Percentiles rank a stretch among this genome's conserved stretches.
phyloP scores from a whole-genome alignment of 2,329 filamentous ascomycete species.

The Tolypocladium album region DNA sequence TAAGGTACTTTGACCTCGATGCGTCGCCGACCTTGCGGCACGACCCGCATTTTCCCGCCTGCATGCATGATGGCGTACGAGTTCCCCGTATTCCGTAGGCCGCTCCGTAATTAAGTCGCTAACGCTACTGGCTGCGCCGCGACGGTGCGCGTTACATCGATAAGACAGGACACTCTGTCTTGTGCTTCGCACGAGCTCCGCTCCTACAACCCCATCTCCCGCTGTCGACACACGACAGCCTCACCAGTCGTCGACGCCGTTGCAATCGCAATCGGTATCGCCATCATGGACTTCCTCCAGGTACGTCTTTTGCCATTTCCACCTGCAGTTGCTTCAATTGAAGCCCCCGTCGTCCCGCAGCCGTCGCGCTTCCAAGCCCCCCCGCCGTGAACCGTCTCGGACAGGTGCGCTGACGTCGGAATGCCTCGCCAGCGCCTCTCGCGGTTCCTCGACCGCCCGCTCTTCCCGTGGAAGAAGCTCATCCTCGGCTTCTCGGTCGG shows the following conservation, averaged over 20 bases:
- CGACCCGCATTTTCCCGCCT: background rate
- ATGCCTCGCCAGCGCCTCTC: conserved; percentile 53
- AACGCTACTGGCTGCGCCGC: background rate
- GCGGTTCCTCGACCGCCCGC: conserved; percentile 75
- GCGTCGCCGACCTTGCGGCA: too few relatives aligned
- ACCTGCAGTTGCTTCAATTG: background rate
- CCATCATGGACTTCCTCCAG: conserved; percentile 37
- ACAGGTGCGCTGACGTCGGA: background rate
- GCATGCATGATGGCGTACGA: background rate
- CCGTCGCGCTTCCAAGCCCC: background rate
- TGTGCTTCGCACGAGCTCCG: background rate
- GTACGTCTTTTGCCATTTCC: conserved; percentile 12
- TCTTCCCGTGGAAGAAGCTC: conserved; percentile 95
- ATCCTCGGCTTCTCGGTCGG: conserved; percentile 90
- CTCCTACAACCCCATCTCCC: background rate
- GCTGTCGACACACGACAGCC: background rate
- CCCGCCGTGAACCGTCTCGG: background rate
- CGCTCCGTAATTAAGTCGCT: too few relatives aligned
- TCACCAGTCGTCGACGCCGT: background rate
- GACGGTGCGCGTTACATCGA: background rate
- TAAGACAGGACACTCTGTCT: conserved; percentile 1
- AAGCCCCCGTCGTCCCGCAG: conserved; percentile 5
- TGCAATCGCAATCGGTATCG: conserved; percentile 1
- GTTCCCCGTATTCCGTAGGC: background rate
- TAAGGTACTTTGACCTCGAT: background rate